phyloP scores from a whole-genome alignment of 2,329 filamentous ascomycete genomes.

The Cladosporium sp. region DNA sequence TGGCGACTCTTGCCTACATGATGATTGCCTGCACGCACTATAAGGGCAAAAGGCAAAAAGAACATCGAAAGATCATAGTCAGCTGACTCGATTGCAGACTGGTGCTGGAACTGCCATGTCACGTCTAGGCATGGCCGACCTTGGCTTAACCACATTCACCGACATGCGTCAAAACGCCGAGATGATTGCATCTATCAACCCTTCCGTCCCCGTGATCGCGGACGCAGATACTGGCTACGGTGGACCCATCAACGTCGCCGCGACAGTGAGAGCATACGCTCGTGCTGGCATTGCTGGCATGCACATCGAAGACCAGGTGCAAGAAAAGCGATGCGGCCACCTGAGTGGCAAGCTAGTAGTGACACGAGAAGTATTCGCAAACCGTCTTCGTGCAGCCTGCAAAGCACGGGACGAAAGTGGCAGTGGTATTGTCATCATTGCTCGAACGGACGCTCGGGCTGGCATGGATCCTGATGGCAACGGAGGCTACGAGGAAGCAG shows the following conservation, averaged over 20 bases:
- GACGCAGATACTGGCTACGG: conserved; percentile 60
- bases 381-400: conserved; percentile 53
- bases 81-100: conserved; percentile 40
- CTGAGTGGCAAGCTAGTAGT: conserved; percentile 58
- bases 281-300: conserved; percentile 55
- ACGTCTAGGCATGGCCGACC: conserved; percentile 58
- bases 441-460: conserved; percentile 58
- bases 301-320: conserved; percentile 60
- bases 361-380: conserved; percentile 41
- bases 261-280: conserved; percentile 25
- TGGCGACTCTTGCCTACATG: background rate
- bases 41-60: background rate
- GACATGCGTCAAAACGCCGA: conserved; percentile 62
- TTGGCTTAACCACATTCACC: conserved; percentile 57
- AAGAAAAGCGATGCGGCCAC: conserved; percentile 62
- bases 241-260: conserved; percentile 32
- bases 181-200: conserved; percentile 60
- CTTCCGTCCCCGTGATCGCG: conserved; percentile 55
- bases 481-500: conserved; percentile 52
- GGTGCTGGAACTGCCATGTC: conserved; percentile 61
- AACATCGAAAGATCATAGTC: too few relatives aligned
- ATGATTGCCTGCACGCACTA: background rate
- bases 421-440: conserved; percentile 60
- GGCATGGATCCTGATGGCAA: conserved; percentile 18
- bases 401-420: conserved; percentile 44